Evolutionary conservation across 2,329 filamentous ascomycete species (phyloP), one percentile per base, ranked within the genome.

Genomic region (Dendryphion nanum): DNA sequence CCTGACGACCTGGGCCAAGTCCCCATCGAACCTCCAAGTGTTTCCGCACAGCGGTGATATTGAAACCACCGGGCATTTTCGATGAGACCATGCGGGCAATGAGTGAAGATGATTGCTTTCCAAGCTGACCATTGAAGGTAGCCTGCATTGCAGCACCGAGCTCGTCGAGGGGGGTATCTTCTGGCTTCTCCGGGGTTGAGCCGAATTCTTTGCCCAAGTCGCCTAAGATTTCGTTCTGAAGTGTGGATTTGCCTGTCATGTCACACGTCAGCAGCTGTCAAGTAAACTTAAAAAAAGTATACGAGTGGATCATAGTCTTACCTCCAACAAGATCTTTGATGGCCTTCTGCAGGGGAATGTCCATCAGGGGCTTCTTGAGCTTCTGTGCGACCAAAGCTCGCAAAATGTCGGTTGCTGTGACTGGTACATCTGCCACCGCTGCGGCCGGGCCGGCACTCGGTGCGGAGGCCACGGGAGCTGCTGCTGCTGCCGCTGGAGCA

Each of bases 41-140:
- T 72, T 98, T 98, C 59, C 93, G 82, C 32, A 94, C 88, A 10
- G 89, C 79, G 60, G 91, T 97, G 67, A 97, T 97, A 68, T 97
- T 98, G 81, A 98, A 98, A 46, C 93, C 93, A 73, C 91, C 93
- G 33, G 93, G 93, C 93, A 98, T 98, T 74, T 98, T 98, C 19
- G 93, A 96, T 2, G 93, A 97, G 30, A 98, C 93, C 64, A 98
- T 76, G 53, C 93, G 85, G 34, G 93, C 93, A 66, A 98, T 85
- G 40, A 98, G 79, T 3, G 90, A 94, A 37, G 87, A 85, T 0
- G 93, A 95, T 56, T 96, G 90, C 73, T 98, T 98, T 68, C 93
- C 93, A 45, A 98, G 82, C 72, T 95, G 91, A 55, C 93, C 93
- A 71, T 96, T 93, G 73, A 98, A 98, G n/a, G 91, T 97, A 32